Evolutionary conservation across 1,284 basidiomycete species (phyloP), one percentile per base, ranked within the genome.

Genomic region (Mrakiaceae sp.): DNA sequence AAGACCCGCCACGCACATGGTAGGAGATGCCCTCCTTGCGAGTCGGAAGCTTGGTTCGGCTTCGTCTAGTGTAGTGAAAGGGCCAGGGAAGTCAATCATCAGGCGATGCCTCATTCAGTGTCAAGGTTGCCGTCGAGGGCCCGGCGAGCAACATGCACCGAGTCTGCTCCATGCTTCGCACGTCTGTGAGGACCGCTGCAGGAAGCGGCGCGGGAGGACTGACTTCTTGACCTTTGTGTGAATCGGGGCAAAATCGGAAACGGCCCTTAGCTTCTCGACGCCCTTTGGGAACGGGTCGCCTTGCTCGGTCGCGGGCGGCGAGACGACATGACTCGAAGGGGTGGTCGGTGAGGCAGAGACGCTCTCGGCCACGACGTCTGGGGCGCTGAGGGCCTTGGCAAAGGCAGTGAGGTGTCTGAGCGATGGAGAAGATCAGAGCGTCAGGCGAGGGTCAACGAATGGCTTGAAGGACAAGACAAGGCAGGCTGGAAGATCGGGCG

Each of bases 221-320:
- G 68, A 86, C 87, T 79, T 83, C 73, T 82, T 84, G 44, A 95
- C 85, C 71, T 81, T 85, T 69, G 90, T 76, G 73, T 94, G 89
- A 16, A 97, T 84, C 0, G 93, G 93, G 1, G 93, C 93, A 73
- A 95, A 97, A 75, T 96, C 93, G 9, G 87, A 90, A 55, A 94
- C 78, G 0, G 92, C 91, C 61, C 88, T 86, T 12, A 96, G 84
- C 77, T 90, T 92, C 71, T 86, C 81, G 44, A 84, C 79, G 47
- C 81, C 78, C 40, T 72, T 56, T 10, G 53, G 16, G 14, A 62
- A 59, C 16, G 14, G n/a, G 14, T 47, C 49, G 11, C 10, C 48
- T 7, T n/a, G 59, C 40, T 40, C 44, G 9, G 14, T 42, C 58
- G 59, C 49, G 9, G 46, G 54, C 49, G 52, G 60, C 61, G 11